A percentile compares a stretch with the other conserved stretches of the same genome.
These are phyloP conservation scores for Panaeolus papilionaceus DNA, from an alignment of 768 basidiomycete genomes.

Conservation along the genomic window DNA sequence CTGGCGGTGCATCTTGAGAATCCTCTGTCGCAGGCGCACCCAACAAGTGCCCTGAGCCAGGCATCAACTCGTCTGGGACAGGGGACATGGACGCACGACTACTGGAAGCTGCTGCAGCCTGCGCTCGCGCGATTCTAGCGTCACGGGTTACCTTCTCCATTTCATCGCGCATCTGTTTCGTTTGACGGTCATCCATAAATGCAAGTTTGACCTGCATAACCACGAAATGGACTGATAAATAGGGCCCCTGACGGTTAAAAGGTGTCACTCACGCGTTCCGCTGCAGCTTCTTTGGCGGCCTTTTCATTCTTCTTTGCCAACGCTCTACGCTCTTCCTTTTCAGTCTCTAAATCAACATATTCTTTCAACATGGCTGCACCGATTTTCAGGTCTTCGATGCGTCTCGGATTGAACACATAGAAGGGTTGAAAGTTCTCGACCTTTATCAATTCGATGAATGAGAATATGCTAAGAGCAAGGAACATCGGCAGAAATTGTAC, in stretches of 20 bases:
- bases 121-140: constrained; percentile 40
- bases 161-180: constrained; percentile 58
- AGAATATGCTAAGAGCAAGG: neutral
- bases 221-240: constrained; percentile 12
- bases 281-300: constrained; percentile 56
- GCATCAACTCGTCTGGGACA: constrained; percentile 35
- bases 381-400: constrained; percentile 60
- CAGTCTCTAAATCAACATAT: constrained; percentile 55
- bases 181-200: constrained; percentile 79
- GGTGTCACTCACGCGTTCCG: constrained; percentile 53
- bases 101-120: constrained; percentile 26
- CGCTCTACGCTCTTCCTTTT: constrained; percentile 54
- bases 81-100: constrained; percentile 21
- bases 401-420: constrained; percentile 64
- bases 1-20: constrained; percentile 22
- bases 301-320: constrained; percentile 63
- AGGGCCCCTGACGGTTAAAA: neutral
- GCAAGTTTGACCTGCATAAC: constrained; percentile 70
- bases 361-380: constrained; percentile 74
- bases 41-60: constrained; percentile 45
- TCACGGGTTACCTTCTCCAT: constrained; percentile 60
- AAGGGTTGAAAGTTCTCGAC: constrained; percentile 76
- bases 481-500: constrained; percentile 39
- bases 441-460: constrained; percentile 40
- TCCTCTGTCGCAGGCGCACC: constrained; percentile 21